Evolutionary conservation across 768 basidiomycete species (phyloP).

Genomic region (Baorangia bicolor): DNA sequence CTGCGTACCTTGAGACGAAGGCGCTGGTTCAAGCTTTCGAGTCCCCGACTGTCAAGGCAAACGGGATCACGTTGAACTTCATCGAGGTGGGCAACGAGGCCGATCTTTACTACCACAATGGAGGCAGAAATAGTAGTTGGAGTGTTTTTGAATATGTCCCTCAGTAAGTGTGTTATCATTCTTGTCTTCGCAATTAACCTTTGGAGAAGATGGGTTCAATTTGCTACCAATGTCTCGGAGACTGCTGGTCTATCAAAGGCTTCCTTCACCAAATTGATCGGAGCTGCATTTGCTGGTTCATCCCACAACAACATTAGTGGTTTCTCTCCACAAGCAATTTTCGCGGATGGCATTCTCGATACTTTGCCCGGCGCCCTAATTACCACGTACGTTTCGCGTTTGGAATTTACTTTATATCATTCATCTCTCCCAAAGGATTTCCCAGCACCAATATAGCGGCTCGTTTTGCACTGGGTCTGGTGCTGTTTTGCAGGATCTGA

Average conservation of each 20-base stretch:
- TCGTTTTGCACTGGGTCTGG: conserved; percentile 57
- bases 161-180: conserved; percentile 40
- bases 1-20: conserved; percentile 45
- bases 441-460: conserved; percentile 51
- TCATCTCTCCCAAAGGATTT: conserved; percentile 29
- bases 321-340: conserved; percentile 63
- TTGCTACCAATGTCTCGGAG: conserved; percentile 49
- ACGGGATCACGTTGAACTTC: conserved; percentile 51
- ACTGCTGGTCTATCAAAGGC: conserved; percentile 38
- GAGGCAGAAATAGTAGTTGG: conserved; percentile 39
- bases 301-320: conserved; percentile 41
- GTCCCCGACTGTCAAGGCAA: conserved; percentile 36
- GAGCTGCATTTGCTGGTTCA: conserved; percentile 49
- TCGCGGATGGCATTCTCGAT: conserved; percentile 49
- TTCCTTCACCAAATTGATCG: conserved; percentile 47
- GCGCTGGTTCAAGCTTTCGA: conserved; percentile 50
- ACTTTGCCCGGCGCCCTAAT: conserved; percentile 50
- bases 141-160: conserved; percentile 44
- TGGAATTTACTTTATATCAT: not conserved
- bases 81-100: conserved; percentile 65
- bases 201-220: conserved; percentile 48
- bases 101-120: conserved; percentile 52
- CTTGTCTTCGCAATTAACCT: not conserved
- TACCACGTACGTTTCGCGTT: conserved; percentile 42
- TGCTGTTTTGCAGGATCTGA: conserved; percentile 58